Evolutionary conservation across 2,329 filamentous ascomycete genomes (phyloP).

Genomic region (Pyrenophora teres): DNA sequence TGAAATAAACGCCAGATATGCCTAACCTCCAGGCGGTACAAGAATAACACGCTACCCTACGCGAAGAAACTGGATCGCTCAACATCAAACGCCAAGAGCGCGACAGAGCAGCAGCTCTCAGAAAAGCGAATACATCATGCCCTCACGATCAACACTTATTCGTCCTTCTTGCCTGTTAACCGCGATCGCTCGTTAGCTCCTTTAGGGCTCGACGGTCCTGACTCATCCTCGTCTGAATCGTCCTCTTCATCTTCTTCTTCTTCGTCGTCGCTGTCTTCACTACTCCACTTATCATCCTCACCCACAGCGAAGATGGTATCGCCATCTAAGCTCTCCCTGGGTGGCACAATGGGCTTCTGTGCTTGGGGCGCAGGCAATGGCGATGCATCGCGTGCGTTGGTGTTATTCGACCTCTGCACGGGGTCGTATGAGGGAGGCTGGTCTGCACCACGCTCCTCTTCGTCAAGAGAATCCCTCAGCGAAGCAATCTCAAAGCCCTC

Average conservation of each 20-base stretch:
- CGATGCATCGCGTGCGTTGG: conserved; percentile 47
- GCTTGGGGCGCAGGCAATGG: conserved; percentile 59
- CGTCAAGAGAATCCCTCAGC: conserved; percentile 75
- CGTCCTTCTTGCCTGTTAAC: conserved; percentile 43
- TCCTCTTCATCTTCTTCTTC: conserved; percentile 9
- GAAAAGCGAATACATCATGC: conserved; percentile 1
- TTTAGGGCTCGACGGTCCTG: conserved; percentile 60
- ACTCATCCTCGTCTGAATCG: conserved; percentile 27
- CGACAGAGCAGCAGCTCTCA: conserved; percentile 2
- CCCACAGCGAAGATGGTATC: conserved; percentile 97
- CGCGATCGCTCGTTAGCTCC: conserved; percentile 39
- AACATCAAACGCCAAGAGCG: conserved; percentile 15
- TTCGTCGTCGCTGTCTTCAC: conserved; percentile 52
- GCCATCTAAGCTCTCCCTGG: conserved; percentile 72
- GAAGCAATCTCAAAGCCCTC: conserved; percentile 97
- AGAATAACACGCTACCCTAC: conserved; percentile 5
- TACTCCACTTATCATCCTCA: conserved; percentile 82
- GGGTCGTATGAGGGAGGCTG: conserved; percentile 49
- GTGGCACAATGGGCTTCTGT: conserved; percentile 55
- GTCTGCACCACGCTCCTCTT: conserved; percentile 58
- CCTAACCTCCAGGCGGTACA: conserved; percentile 3
- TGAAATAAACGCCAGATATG: conserved; percentile 15
- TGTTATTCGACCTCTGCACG: conserved; percentile 34
- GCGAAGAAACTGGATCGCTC: conserved; percentile 6
- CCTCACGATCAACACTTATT: conserved; percentile 23